Percentiles rank a stretch among this genome's conserved stretches.
phyloP scores from a whole-genome alignment of 176 grass and related monocot species.

The Chrysopogon serrulatus region DNA sequence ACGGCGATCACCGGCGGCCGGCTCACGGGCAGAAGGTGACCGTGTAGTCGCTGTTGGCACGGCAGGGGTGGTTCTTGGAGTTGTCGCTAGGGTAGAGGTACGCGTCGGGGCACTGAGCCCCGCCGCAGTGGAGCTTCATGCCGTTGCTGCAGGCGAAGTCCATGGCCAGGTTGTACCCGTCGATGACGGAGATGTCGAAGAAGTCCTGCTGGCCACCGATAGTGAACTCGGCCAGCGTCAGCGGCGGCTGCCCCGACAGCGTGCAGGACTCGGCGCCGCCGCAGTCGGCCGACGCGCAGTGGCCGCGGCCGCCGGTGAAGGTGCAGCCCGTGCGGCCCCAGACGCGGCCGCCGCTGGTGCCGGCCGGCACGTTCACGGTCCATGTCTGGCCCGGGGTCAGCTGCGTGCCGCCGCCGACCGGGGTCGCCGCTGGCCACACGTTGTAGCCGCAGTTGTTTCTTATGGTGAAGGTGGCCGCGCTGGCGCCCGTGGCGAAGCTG shows the following conservation, averaged over 20 bases:
- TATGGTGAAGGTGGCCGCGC: slow-evolving; percentile 34
- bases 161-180: slow-evolving; percentile 11
- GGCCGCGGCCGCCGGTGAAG: not conserved
- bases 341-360: not conserved
- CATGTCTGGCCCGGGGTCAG: not conserved
- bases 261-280: not conserved
- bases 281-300: not conserved
- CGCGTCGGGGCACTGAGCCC: too few relatives aligned
- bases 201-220: not conserved
- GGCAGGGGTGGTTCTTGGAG: too few relatives aligned
- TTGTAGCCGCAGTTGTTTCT: slow-evolving; percentile 46
- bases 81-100: too few relatives aligned
- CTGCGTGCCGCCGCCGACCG: too few relatives aligned
- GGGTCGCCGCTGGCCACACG: slow-evolving; percentile 47
- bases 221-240: slow-evolving; percentile 7
- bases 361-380: not conserved
- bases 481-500: not conserved
- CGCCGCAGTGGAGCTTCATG: too few relatives aligned
- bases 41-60: too few relatives aligned
- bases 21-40: too few relatives aligned
- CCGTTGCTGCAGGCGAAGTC: not conserved
- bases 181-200: slow-evolving; percentile 8
- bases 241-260: not conserved
- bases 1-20: too few relatives aligned
- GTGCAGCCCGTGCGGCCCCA: not conserved